phyloP scores from a whole-genome alignment of 805 yeast species.

The Kurtzmaniella cleridarum region DNA sequence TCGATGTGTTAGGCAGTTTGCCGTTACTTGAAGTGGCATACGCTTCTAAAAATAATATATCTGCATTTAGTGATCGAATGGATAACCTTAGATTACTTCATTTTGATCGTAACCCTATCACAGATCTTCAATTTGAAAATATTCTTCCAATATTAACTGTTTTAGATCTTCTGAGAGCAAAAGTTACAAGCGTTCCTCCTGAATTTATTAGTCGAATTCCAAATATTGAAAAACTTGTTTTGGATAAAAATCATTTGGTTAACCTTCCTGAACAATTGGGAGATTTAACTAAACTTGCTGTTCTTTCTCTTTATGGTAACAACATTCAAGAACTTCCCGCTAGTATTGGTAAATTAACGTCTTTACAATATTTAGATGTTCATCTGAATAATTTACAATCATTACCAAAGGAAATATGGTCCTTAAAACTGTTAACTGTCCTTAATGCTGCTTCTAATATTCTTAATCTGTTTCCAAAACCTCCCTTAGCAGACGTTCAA shows the following conservation, averaged over 20 bases:
- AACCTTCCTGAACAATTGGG: slow-evolving; percentile 68
- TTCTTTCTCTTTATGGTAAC: slow-evolving; percentile 68
- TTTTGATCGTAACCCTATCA: slow-evolving; percentile 79
- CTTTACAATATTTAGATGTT: slow-evolving; percentile 64
- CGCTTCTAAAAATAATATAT: slow-evolving; percentile 70
- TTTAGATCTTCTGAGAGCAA: slow-evolving; percentile 77
- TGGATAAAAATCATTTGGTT: slow-evolving; percentile 80
- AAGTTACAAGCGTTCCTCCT: slow-evolving; percentile 66
- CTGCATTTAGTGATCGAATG: slow-evolving; percentile 61
- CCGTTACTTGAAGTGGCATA: slow-evolving; percentile 66
- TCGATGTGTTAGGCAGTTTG: slow-evolving; percentile 51
- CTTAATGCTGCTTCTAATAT: slow-evolving; percentile 74
- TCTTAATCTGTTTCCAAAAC: slow-evolving; percentile 54
- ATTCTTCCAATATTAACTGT: slow-evolving; percentile 58
- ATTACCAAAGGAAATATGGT: slow-evolving; percentile 66
- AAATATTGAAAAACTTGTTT: slow-evolving; percentile 61
- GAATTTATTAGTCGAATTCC: slow-evolving; percentile 58
- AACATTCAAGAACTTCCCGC: slow-evolving; percentile 68
- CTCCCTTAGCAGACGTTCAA: slow-evolving; percentile 30
- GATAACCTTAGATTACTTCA: slow-evolving; percentile 62
- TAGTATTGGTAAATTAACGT: slow-evolving; percentile 53
- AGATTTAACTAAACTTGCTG: slow-evolving; percentile 50
- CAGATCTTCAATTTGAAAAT: slow-evolving; percentile 53
- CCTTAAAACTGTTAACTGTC: slow-evolving; percentile 46
- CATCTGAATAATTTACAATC: slow-evolving; percentile 78